These are phyloP conservation scores for Podospora sp. DNA, from an alignment of 495 filamentous ascomycete species.

Conservation along the genomic window DNA sequence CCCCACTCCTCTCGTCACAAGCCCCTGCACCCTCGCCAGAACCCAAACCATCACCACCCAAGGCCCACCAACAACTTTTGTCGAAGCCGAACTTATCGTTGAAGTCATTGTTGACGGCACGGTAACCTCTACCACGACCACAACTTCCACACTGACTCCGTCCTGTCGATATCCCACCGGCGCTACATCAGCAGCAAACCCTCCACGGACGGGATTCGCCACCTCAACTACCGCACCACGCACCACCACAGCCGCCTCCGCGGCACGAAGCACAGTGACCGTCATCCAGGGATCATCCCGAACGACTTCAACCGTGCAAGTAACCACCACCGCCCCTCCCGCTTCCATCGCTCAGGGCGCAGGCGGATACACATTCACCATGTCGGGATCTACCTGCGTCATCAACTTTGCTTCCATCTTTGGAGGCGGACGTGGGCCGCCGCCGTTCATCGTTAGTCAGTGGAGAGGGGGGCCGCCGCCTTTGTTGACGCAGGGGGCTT, in stretches of 20 bases:
- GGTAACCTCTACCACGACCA: slow-evolving; percentile 15
- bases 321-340: neutral
- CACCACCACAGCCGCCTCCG: no score
- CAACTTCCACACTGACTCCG: slow-evolving; percentile 12
- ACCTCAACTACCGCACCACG: neutral
- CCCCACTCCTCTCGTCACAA: slow-evolving; percentile 6
- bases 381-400: slow-evolving; percentile 3
- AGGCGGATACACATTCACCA: slow-evolving; percentile 12
- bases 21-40: neutral
- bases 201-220: neutral
- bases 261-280: neutral
- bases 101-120: slow-evolving; percentile 12
- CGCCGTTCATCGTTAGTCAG: neutral
- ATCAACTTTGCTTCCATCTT: neutral
- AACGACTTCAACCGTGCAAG: neutral
- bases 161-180: slow-evolving; percentile 16
- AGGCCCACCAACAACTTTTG: slow-evolving; percentile 7
- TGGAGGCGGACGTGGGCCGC: neutral
- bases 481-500: neutral
- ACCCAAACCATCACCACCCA: slow-evolving; percentile 17
- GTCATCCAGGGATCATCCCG: neutral
- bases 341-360: neutral
- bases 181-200: neutral
- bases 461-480: neutral
- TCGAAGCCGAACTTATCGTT: slow-evolving; percentile 10